phyloP scores from a whole-genome alignment of 1,284 basidiomycete genomes.

The Rhizoctonia solani region DNA sequence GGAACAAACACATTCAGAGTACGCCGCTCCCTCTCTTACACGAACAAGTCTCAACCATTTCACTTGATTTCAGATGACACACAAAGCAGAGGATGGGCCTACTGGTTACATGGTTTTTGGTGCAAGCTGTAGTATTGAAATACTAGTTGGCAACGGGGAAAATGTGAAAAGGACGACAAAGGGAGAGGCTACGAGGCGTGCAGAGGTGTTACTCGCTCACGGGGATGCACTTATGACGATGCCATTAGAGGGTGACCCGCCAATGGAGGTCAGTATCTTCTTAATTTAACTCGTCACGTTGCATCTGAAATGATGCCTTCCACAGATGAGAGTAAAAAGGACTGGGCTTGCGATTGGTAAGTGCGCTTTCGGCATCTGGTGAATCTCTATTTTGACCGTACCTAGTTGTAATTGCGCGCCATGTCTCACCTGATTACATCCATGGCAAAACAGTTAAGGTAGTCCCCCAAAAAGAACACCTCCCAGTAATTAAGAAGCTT shows the following conservation, averaged over 20 bases:
- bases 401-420: background rate
- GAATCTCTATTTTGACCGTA: background rate
- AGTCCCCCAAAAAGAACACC: too few species aligned
- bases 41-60: background rate
- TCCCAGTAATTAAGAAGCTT: too few species aligned
- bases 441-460: too few species aligned
- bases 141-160: conserved; percentile 17
- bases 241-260: background rate
- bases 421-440: background rate
- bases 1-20: conserved; percentile 9
- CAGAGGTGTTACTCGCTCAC: conserved; percentile 23
- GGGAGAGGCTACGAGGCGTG: background rate
- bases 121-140: conserved; percentile 10
- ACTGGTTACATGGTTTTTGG: conserved; percentile 26
- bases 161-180: conserved; percentile 10
- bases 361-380: background rate
- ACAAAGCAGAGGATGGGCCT: conserved; percentile 20
- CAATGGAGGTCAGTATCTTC: conserved; percentile 8
- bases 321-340: conserved; percentile 22
- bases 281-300: too few species aligned
- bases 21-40: background rate
- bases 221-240: conserved; percentile 14
- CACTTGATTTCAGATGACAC: conserved; percentile 12
- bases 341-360: conserved; percentile 19
- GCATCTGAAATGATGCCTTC: background rate